Conservation (phyloP, 1,284 basidiomycete species). For the Malassezia dermatis region DNA sequence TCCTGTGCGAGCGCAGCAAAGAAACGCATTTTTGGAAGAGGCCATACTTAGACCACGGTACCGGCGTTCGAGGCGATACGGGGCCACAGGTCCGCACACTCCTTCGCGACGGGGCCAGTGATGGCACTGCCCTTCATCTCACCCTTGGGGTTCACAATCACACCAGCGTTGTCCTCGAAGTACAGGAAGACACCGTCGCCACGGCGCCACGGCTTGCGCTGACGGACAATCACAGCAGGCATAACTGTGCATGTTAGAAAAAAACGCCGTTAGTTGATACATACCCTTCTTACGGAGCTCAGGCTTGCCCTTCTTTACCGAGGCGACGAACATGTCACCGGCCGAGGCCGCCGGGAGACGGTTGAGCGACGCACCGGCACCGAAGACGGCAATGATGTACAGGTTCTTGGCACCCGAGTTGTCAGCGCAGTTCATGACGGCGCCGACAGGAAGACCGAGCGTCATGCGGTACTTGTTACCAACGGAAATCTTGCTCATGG, state of each 20-base stretch:
- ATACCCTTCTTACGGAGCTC: slow-evolving; percentile 98
- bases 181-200: slow-evolving; percentile 98
- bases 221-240: slow-evolving; percentile 92
- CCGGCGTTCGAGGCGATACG: slow-evolving; percentile 94
- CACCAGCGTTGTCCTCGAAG: slow-evolving; percentile 61
- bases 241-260: slow-evolving; percentile 58
- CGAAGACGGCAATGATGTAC: slow-evolving; percentile 78
- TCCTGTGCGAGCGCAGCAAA: slow-evolving; percentile 4
- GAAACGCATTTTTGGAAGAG: background rate
- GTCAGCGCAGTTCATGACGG: slow-evolving; percentile 98
- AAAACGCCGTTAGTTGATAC: slow-evolving; percentile 42
- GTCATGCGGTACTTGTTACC: slow-evolving; percentile 90
- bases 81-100: slow-evolving; percentile 98
- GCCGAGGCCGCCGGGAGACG: slow-evolving; percentile 94
- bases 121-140: slow-evolving; percentile 97
- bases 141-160: slow-evolving; percentile 76
- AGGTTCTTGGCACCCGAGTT: slow-evolving; percentile 98
- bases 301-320: slow-evolving; percentile 99
- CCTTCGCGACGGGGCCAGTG: slow-evolving; percentile 92
- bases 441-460: slow-evolving; percentile 76
- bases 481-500: slow-evolving; percentile 51
- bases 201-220: slow-evolving; percentile 97
- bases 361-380: slow-evolving; percentile 92
- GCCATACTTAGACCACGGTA: slow-evolving; percentile 66
- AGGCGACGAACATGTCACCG: slow-evolving; percentile 97